phyloP scores from a whole-genome alignment of 257 asterid species.

The Paulownia fortunei region DNA sequence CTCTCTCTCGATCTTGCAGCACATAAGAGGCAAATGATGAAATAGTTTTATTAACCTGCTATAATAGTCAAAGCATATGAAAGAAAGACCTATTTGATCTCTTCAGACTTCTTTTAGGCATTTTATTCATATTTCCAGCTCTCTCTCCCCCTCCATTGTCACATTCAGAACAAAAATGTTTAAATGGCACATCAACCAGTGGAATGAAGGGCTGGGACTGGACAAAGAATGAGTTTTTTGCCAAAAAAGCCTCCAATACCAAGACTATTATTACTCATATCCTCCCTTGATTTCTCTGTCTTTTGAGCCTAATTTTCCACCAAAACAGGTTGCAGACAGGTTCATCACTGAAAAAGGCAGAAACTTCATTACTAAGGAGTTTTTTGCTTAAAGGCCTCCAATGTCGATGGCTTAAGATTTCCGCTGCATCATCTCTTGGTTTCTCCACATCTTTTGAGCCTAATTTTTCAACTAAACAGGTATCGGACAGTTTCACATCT shows the following conservation, averaged over 20 bases:
- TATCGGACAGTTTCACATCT: neutral
- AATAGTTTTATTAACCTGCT: neutral
- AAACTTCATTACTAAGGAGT: neutral
- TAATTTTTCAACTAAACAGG: constrained; percentile 9
- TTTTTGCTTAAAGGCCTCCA: neutral
- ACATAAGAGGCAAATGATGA: neutral
- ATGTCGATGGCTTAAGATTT: neutral
- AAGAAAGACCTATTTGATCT: neutral
- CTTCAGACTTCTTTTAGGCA: neutral
- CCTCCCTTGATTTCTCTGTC: constrained; percentile 16
- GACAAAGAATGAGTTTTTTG: neutral
- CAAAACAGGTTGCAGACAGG: constrained; percentile 5
- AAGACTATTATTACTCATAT: neutral
- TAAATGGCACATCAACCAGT: neutral
- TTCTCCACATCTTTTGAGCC: neutral
- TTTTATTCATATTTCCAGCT: neutral
- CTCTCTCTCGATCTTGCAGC: neutral
- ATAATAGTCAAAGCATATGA: neutral
- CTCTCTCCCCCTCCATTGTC: neutral
- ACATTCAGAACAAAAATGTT: neutral
- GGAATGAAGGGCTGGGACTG: constrained; percentile 1
- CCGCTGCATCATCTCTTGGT: neutral
- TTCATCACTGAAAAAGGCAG: constrained; percentile 15
- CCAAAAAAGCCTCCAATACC: neutral
- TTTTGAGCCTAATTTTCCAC: neutral